Conservation (phyloP, 1,139 yeast genomes). For the Saccharomycopsis phalli region DNA sequence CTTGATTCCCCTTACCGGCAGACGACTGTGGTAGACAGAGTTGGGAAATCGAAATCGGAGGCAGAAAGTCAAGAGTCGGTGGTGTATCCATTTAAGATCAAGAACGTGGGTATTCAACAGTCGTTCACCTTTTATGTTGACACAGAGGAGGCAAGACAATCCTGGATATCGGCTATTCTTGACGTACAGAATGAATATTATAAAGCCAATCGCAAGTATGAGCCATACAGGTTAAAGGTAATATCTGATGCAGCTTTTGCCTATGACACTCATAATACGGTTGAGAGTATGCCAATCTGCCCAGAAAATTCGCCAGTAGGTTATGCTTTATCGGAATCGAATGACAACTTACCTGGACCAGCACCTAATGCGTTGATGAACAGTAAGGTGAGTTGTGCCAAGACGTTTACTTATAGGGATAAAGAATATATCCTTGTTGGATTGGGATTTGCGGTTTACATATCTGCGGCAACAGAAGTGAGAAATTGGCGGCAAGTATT, state of each 20-base stretch:
- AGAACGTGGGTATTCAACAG: constrained; percentile 40
- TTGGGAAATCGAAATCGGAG: constrained; percentile 22
- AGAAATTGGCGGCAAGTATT: constrained; percentile 54
- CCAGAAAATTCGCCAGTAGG: constrained; percentile 59
- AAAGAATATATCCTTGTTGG: constrained; percentile 35
- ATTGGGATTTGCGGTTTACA: constrained; percentile 36
- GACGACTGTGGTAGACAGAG: constrained; percentile 21
- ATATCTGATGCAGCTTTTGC: constrained; percentile 58
- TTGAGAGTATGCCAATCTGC: constrained; percentile 50
- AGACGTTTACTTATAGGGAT: constrained; percentile 33
- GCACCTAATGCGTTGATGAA: constrained; percentile 19
- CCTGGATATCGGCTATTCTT: constrained; percentile 52
- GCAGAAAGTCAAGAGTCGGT: constrained; percentile 25
- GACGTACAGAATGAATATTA: constrained; percentile 48
- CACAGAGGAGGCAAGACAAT: constrained; percentile 43
- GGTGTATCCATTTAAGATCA: constrained; percentile 37
- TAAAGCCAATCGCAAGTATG: constrained; percentile 36
- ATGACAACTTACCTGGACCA: constrained; percentile 25
- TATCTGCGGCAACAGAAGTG: constrained; percentile 28
- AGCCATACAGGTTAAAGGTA: constrained; percentile 46
- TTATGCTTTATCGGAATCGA: constrained; percentile 32
- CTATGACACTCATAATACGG: constrained; percentile 47
- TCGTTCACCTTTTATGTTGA: constrained; percentile 52
- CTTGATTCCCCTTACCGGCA: constrained; percentile 23
- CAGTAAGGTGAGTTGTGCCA: constrained; percentile 40